Percentiles rank a stretch among this genome's conserved stretches.
Evolutionary conservation across 1,139 yeast species (phyloP).

Genomic region (Magnusiomyces paraingens): DNA sequence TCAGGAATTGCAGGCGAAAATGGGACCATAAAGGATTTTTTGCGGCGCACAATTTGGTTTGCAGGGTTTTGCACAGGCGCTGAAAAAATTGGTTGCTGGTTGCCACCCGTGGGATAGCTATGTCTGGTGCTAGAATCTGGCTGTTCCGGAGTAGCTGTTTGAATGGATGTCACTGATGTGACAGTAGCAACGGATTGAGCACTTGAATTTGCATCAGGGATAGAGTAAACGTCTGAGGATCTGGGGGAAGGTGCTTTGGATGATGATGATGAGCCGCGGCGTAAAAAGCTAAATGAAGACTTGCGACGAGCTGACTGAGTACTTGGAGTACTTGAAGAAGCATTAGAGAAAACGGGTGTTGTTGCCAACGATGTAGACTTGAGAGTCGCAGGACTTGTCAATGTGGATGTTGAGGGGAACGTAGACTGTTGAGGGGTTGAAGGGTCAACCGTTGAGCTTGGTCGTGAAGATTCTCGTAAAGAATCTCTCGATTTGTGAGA

Average conservation of each 20-base stretch:
- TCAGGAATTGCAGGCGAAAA: slow-evolving; percentile 4
- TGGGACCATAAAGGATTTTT: slow-evolving; percentile 1
- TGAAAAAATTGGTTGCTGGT: background rate
- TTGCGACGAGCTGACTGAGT: background rate
- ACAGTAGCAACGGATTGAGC: too few species aligned
- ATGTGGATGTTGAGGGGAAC: background rate
- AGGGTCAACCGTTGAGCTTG: background rate
- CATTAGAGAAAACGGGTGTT: background rate
- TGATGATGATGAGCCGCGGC: slow-evolving; percentile 2
- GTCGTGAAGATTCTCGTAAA: background rate
- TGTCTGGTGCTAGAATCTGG: background rate
- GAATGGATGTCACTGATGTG: background rate
- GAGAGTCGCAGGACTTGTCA: background rate
- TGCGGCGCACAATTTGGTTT: background rate
- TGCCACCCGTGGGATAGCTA: too few species aligned
- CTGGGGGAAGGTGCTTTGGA: background rate
- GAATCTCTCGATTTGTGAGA: slow-evolving; percentile 1
- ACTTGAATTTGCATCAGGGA: too few species aligned
- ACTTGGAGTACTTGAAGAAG: background rate
- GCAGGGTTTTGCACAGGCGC: background rate
- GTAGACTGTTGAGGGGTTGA: background rate
- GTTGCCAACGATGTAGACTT: background rate
- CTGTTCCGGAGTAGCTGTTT: background rate
- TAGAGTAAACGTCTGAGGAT: background rate
- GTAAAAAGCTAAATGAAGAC: slow-evolving; percentile 4